Evolutionary conservation across 1,139 yeast species (phyloP).

Genomic region (Debaryomyces psychrophilus): DNA sequence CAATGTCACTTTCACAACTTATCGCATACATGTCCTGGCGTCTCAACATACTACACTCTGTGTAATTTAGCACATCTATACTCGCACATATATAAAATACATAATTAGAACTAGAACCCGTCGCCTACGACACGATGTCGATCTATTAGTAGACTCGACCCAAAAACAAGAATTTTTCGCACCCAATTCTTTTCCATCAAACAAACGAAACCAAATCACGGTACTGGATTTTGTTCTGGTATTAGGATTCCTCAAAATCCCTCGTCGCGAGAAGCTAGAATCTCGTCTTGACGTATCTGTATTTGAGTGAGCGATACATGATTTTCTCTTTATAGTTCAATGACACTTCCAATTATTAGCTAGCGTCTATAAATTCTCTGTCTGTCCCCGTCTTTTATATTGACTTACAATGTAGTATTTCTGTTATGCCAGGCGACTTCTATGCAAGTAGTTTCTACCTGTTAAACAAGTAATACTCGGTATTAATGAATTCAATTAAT

Average conservation of each 20-base stretch:
- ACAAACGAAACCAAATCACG: conserved; percentile 8
- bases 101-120: neutral
- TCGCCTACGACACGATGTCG: neutral
- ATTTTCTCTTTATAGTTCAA: neutral
- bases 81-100: neutral
- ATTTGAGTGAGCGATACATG: conserved; percentile 4
- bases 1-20: neutral
- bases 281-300: conserved; percentile 1
- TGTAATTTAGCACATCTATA: neutral
- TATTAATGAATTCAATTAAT: neutral
- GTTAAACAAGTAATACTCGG: neutral
- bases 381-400: too few relatives aligned
- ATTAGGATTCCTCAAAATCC: conserved; percentile 6
- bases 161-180: neutral
- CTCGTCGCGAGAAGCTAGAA: neutral
- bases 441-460: neutral
- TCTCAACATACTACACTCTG: neutral
- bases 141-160: neutral
- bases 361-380: neutral
- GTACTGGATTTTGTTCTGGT: conserved; percentile 9
- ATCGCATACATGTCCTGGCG: neutral
- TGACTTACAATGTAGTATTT: too few relatives aligned
- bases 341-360: too few relatives aligned
- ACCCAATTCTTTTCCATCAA: neutral
- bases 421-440: neutral